Conservation (phyloP, 129 eudicot species). For the Tagetes erecta region DNA sequence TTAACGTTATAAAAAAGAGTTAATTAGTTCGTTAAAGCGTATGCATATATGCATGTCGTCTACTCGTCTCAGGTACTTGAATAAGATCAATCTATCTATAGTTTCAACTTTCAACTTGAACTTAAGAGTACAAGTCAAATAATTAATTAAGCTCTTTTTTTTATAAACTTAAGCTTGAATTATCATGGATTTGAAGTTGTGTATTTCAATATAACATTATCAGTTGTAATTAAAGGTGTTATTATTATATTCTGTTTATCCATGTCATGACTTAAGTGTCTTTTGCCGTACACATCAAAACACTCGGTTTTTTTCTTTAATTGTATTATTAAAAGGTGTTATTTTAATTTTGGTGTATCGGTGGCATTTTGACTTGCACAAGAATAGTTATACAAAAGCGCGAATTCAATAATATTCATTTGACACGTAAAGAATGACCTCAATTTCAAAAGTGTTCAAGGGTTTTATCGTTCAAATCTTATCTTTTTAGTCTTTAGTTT, state of each 20-base stretch:
- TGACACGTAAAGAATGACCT: conserved; percentile 34
- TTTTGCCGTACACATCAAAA: conserved; percentile 36
- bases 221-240: background rate
- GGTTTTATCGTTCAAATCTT: conserved; percentile 25
- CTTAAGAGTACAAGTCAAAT: no score
- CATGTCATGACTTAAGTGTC: background rate
- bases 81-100: no score
- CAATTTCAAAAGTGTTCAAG: conserved; percentile 29
- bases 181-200: background rate
- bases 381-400: conserved; percentile 18
- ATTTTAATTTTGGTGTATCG: background rate
- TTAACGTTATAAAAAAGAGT: no score
- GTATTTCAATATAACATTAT: background rate
- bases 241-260: background rate
- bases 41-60: no score
- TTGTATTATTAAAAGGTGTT: background rate
- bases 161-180: no score
- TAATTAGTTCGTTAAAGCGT: no score
- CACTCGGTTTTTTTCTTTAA: background rate
- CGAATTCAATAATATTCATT: conserved; percentile 33
- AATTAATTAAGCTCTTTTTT: no score
- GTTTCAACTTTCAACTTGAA: no score
- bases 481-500: background rate
- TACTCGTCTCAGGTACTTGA: no score
- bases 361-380: conserved; percentile 37